Evolutionary conservation across 1,139 yeast genomes (phyloP).

Genomic region (Candida neerlandica): DNA sequence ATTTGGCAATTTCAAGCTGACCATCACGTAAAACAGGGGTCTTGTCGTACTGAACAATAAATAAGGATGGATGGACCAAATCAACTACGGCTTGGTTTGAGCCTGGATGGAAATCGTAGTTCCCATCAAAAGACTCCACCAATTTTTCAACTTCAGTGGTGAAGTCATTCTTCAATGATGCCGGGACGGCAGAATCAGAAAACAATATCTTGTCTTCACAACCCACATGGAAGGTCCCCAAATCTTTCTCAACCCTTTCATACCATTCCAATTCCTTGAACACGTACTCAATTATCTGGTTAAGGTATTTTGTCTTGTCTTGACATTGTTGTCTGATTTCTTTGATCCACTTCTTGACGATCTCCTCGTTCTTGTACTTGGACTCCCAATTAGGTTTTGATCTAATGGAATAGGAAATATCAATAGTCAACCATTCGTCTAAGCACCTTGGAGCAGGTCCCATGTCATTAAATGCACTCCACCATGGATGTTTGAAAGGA

Average conservation of each 20-base stretch:
- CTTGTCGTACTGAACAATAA: conserved; percentile 37
- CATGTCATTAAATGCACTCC: conserved; percentile 16
- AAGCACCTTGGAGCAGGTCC: conserved; percentile 23
- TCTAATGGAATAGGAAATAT: conserved; percentile 27
- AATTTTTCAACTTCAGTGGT: conserved; percentile 17
- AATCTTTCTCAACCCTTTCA: conserved; percentile 19
- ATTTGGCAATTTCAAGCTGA: conserved; percentile 15
- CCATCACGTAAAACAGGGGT: conserved; percentile 26
- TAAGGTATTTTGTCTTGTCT: conserved; percentile 17
- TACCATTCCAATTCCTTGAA: conserved; percentile 34
- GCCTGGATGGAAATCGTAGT: conserved; percentile 41
- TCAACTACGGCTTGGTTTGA: conserved; percentile 39
- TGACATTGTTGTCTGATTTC: conserved; percentile 26
- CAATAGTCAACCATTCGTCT: conserved; percentile 29
- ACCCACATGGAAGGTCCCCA: conserved; percentile 15
- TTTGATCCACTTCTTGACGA: conserved; percentile 32
- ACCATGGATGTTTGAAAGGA: conserved; percentile 17
- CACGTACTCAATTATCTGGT: conserved; percentile 25
- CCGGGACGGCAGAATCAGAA: conserved; percentile 19
- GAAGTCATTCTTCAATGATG: conserved; percentile 15
- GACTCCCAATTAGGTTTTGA: conserved; percentile 35
- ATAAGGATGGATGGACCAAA: conserved; percentile 47
- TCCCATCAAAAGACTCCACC: conserved; percentile 18
- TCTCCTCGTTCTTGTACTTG: conserved; percentile 29
- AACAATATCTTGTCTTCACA: conserved; percentile 23